These are phyloP conservation scores for Ophiosphaerella korrae DNA, from an alignment of 2,329 filamentous ascomycete species.

Conservation along the genomic window DNA sequence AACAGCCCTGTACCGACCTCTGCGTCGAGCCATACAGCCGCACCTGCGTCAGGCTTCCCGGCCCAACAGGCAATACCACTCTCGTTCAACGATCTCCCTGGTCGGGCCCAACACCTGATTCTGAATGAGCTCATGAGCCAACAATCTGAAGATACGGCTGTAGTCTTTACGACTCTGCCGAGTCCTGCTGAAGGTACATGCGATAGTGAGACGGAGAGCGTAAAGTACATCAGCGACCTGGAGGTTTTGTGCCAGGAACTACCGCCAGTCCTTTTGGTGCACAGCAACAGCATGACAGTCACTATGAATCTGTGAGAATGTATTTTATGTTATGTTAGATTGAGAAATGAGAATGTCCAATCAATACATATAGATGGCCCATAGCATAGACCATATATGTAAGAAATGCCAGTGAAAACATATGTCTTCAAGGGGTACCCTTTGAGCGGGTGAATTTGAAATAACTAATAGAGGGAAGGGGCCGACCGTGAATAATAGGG, in stretches of 20 bases:
- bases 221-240: conserved; percentile 76
- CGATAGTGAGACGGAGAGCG: conserved; percentile 69
- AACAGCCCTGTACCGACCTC: conserved; percentile 1
- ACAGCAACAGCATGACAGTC: conserved; percentile 90
- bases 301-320: conserved; percentile 68
- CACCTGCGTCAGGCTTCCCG: conserved; percentile 52
- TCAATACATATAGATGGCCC: no score
- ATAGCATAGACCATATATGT: no score
- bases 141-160: conserved; percentile 62
- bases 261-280: conserved; percentile 76
- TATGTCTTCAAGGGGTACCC: no score
- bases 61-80: conserved; percentile 69
- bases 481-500: no score
- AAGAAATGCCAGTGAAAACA: no score
- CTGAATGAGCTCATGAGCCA: conserved; percentile 78
- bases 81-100: conserved; percentile 85
- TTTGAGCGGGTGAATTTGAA: no score
- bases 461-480: no score
- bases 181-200: conserved; percentile 79
- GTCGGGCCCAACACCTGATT: conserved; percentile 82
- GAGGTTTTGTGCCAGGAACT: conserved; percentile 78
- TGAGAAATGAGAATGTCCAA: no score
- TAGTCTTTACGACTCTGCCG: conserved; percentile 82
- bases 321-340: no score
- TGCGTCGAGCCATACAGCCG: not conserved